These are phyloP conservation scores for Tagetes patula DNA, from an alignment of 129 eudicot genomes.

Conservation along the genomic window DNA sequence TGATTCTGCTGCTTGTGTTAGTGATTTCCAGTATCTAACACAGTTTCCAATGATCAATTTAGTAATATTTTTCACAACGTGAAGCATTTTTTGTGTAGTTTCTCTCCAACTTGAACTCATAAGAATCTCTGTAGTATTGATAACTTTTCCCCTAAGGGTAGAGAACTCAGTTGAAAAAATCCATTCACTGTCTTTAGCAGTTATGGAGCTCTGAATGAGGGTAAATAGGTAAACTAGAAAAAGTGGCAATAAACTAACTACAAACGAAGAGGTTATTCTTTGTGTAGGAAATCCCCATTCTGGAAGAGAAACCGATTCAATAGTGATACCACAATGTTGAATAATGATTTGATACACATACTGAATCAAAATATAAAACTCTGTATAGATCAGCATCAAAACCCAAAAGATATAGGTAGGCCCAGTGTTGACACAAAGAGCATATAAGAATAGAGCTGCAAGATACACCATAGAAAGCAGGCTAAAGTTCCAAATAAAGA, in stretches of 20 bases:
- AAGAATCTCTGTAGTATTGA: conserved; percentile 37
- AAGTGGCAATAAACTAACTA: conserved; percentile 79
- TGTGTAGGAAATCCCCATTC: conserved; percentile 80
- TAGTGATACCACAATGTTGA: conserved; percentile 88
- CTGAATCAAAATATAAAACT: conserved; percentile 79
- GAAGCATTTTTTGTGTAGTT: conserved; percentile 44
- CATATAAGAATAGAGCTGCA: conserved; percentile 86
- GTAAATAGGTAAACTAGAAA: conserved; percentile 91
- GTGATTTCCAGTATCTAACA: conserved; percentile 76
- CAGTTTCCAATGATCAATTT: conserved; percentile 52
- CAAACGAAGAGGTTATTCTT: conserved; percentile 77
- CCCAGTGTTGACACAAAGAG: conserved; percentile 94
- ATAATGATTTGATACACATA: conserved; percentile 86
- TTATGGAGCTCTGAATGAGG: conserved; percentile 95
- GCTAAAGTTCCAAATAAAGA: conserved; percentile 95
- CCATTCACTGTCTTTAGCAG: conserved; percentile 97
- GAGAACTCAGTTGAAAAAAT: conserved; percentile 53
- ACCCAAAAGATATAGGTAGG: conserved; percentile 95
- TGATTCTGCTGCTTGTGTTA: conserved; percentile 95
- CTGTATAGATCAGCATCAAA: conserved; percentile 85
- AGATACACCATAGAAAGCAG: conserved; percentile 95
- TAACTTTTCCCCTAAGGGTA: conserved; percentile 39
- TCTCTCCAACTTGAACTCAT: conserved; percentile 61
- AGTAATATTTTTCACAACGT: conserved; percentile 34
- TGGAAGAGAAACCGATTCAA: conserved; percentile 50